These are phyloP conservation scores for Protomyces inundatus DNA, from an alignment of 1,139 yeast genomes.

Conservation along the genomic window DNA sequence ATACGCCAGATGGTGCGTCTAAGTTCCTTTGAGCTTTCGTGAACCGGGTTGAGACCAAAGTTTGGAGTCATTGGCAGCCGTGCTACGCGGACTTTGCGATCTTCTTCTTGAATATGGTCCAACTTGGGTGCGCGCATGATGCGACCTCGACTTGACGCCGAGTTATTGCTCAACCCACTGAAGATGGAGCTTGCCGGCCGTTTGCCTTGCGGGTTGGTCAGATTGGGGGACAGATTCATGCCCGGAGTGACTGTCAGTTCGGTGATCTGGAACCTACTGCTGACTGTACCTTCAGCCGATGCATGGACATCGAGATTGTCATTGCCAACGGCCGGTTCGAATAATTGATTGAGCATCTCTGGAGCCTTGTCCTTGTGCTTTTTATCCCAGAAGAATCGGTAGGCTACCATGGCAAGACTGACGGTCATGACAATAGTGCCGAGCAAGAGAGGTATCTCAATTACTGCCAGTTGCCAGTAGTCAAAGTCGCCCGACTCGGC, in stretches of 20 bases:
- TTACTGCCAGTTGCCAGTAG: conserved; percentile 15
- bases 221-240: not conserved
- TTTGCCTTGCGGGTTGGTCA: not conserved
- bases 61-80: conserved; percentile 9
- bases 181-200: not conserved
- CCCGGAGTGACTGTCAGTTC: not conserved
- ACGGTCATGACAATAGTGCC: conserved; percentile 17
- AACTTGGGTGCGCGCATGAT: not conserved
- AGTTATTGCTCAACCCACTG: not conserved
- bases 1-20: conserved; percentile 12
- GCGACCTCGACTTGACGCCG: not conserved
- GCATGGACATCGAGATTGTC: not conserved
- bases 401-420: conserved; percentile 7
- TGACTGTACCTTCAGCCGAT: not conserved
- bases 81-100: conserved; percentile 9
- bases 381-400: not conserved
- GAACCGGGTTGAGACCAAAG: conserved; percentile 13
- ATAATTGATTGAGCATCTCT: conserved; percentile 18
- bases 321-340: conserved; percentile 4
- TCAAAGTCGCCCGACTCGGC: conserved; percentile 1
- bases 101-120: not conserved
- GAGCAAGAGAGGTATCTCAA: conserved; percentile 12
- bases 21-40: not conserved
- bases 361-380: not conserved
- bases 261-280: not conserved